phyloP scores from a whole-genome alignment of 176 grass and related monocot genomes.

The Cenchrus purpureus region DNA sequence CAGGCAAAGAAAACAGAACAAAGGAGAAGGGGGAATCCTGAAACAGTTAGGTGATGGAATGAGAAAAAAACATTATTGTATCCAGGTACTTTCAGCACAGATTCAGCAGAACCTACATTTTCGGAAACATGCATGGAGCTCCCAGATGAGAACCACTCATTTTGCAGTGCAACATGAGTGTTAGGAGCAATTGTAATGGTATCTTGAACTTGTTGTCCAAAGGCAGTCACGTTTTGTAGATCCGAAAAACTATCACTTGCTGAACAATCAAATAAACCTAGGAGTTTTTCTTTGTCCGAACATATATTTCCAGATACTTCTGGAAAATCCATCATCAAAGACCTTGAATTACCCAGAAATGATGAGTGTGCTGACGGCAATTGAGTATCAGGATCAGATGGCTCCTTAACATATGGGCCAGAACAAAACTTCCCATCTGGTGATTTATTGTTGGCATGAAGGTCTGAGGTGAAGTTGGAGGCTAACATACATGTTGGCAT shows the following conservation, averaged over 20 bases:
- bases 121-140: slow-evolving; percentile 26
- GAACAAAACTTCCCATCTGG: slow-evolving; percentile 27
- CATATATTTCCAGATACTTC: slow-evolving; percentile 43
- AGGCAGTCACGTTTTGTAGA: slow-evolving; percentile 20
- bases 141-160: slow-evolving; percentile 37
- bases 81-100: slow-evolving; percentile 51
- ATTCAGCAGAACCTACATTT: slow-evolving; percentile 32
- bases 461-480: slow-evolving; percentile 45
- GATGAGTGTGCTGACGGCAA: slow-evolving; percentile 31
- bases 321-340: slow-evolving; percentile 28
- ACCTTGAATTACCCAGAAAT: slow-evolving; percentile 31
- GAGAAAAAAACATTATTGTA: not conserved
- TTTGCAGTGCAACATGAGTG: slow-evolving; percentile 26
- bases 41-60: slow-evolving; percentile 12
- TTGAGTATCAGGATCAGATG: slow-evolving; percentile 30
- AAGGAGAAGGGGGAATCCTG: not conserved
- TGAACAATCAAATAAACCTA: slow-evolving; percentile 46
- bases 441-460: slow-evolving; percentile 30
- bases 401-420: slow-evolving; percentile 32
- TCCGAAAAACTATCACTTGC: slow-evolving; percentile 19
- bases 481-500: slow-evolving; percentile 21
- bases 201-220: slow-evolving; percentile 43
- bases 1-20: slow-evolving; percentile 19
- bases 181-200: slow-evolving; percentile 23
- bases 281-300: slow-evolving; percentile 40